Evolutionary conservation across 352 stramenopile genomes (phyloP), one percentile per base, ranked within the genome.

Genomic region (Pythium vanterpoolii): DNA sequence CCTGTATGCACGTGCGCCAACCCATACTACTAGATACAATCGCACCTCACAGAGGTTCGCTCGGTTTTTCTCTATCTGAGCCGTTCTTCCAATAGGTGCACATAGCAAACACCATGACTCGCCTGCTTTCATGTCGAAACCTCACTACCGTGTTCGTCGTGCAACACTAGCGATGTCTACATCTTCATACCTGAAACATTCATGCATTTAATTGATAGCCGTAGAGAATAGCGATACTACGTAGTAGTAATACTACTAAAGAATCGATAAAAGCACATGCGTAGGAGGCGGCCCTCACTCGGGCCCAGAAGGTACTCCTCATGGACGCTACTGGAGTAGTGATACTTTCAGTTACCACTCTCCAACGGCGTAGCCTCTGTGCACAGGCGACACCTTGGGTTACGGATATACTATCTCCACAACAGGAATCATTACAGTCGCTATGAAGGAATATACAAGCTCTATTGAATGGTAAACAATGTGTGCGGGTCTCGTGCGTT

Each of bases 81-180:
- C 54, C 67, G 68, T 79, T 79, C 78, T 71, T 71, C 57, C 48
- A 55, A 38, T 74, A 67, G 73, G 75, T 78, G 75, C 75, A 53
- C 67, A 72, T 69, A 70, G 8, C 11, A 69, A 76, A 36, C 62
- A 47, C 49, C 49, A 56, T 56, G 27, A 73, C 72, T 77, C 62
- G 75, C 75, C 71, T 85, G 75, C 75, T 85, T 85, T 85, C 75
- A 82, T 69, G 63, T 75, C 55, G 68, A 54, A 62, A 68, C 64
- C 66, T 50, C 55, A 68, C 39, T 60, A 76, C 73, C 64, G 60
- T 82, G 72, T 68, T 70, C 71, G 62, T 68, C 72, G 71, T 82
- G 75, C 73, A 85, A 85, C 75, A 82, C 72, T 82, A 77, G 75
- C 68, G 70, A 51, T 74, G 73, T 72, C 66, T 30, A 85, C 62